A percentile compares a stretch with the other conserved stretches of the same genome.
phyloP scores from a whole-genome alignment of 768 basidiomycete genomes.

The Hygrocybe coccinea region DNA sequence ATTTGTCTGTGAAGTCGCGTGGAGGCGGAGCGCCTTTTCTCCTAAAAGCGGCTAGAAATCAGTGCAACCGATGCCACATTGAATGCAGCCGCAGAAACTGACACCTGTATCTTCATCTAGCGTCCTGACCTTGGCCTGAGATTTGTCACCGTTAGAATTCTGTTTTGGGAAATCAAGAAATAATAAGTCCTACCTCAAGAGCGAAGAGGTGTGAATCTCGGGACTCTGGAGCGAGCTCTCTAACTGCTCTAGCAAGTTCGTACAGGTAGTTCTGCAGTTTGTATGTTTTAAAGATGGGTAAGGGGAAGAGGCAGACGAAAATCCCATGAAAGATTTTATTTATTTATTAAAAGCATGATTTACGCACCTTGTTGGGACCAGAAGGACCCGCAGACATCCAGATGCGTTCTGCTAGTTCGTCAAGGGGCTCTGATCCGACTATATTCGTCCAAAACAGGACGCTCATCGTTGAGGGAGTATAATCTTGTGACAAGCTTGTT shows the following conservation, averaged over 20 bases:
- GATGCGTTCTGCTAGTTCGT: constrained; percentile 61
- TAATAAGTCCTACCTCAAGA: too few species aligned
- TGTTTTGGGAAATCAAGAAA: too few species aligned
- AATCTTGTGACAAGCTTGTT: background rate
- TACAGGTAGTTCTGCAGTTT: constrained; percentile 84
- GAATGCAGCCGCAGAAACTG: too few species aligned
- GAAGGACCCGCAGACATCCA: constrained; percentile 79
- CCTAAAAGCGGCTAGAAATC: too few species aligned
- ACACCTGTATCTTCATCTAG: too few species aligned
- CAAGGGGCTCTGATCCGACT: constrained; percentile 85
- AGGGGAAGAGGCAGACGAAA: background rate
- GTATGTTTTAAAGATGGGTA: background rate
- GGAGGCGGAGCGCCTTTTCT: too few species aligned
- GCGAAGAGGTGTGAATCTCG: constrained; percentile 72
- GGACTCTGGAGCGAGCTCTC: constrained; percentile 68
- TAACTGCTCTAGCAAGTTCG: constrained; percentile 65
- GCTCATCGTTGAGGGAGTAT: background rate
- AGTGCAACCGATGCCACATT: too few species aligned
- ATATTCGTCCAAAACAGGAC: background rate
- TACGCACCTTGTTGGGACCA: constrained; percentile 78
- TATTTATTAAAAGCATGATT: too few species aligned
- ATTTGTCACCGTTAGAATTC: too few species aligned
- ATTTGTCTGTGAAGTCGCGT: too few species aligned
- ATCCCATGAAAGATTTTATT: too few species aligned
- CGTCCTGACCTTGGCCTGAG: too few species aligned